These are phyloP conservation scores for Tricholoma hemisulphureum DNA, from an alignment of 768 basidiomycete species.

Conservation along the genomic window DNA sequence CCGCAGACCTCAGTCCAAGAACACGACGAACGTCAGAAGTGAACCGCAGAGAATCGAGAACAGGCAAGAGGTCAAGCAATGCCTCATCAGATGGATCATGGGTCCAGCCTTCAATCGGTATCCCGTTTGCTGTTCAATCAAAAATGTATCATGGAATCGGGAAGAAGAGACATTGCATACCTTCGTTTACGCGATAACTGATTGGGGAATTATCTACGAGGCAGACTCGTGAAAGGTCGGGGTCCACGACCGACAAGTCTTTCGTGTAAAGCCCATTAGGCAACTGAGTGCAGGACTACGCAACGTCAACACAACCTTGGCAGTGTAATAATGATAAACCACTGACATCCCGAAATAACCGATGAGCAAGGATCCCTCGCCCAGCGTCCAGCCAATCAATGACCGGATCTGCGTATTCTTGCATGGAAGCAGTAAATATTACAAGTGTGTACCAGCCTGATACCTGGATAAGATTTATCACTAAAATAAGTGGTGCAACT, in stretches of 20 bases:
- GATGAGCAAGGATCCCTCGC: conserved; percentile 82
- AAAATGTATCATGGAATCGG: conserved; percentile 2
- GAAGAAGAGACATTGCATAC: conserved; percentile 42
- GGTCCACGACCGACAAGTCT: conserved; percentile 82
- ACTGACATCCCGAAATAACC: conserved; percentile 89
- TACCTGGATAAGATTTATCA: conserved; percentile 54
- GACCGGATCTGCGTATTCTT: conserved; percentile 98
- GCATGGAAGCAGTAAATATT: conserved; percentile 98
- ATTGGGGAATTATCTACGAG: conserved; percentile 95
- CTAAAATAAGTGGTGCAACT: not conserved
- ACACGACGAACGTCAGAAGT: conserved; percentile 93
- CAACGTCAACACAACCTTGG: conserved; percentile 6
- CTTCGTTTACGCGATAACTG: conserved; percentile 90
- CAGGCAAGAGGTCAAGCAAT: conserved; percentile 89
- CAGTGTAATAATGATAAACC: conserved; percentile 4
- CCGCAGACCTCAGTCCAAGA: conserved; percentile 63
- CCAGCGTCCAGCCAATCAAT: conserved; percentile 99
- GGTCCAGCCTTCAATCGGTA: conserved; percentile 99
- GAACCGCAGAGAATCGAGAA: conserved; percentile 94
- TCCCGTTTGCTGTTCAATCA: conserved; percentile 77
- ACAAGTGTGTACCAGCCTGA: conserved; percentile 98
- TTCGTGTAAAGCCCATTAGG: conserved; percentile 95
- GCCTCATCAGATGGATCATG: conserved; percentile 97
- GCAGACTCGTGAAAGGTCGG: conserved; percentile 90
- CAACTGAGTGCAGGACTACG: conserved; percentile 86